These are phyloP conservation scores for Dorcoceras hygrometricum DNA, from an alignment of 257 asterid genomes.

Conservation along the genomic window DNA sequence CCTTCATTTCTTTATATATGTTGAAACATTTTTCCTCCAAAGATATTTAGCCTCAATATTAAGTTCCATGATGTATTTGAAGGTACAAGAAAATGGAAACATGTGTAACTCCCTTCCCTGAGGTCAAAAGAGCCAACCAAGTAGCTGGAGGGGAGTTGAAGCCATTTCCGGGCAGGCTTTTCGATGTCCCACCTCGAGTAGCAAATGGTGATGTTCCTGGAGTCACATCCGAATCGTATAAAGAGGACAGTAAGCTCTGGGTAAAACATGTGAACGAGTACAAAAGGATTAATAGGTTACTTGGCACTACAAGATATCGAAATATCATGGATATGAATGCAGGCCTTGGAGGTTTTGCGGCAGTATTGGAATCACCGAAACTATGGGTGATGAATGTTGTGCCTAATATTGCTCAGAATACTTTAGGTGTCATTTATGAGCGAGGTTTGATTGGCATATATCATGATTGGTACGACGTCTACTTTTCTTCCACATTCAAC, in stretches of 20 bases:
- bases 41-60: not conserved
- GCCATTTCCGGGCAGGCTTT: conserved; percentile 77
- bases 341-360: conserved; percentile 89
- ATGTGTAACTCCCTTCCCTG: conserved; percentile 70
- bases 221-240: conserved; percentile 52
- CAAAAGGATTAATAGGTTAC: conserved; percentile 50
- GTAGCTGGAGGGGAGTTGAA: conserved; percentile 68
- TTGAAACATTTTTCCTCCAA: not conserved
- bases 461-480: conserved; percentile 74
- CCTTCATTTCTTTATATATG: not conserved
- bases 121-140: conserved; percentile 42
- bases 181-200: conserved; percentile 71
- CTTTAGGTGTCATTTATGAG: conserved; percentile 69
- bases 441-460: conserved; percentile 90
- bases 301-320: conserved; percentile 69
- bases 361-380: conserved; percentile 71
- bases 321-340: conserved; percentile 97
- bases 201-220: conserved; percentile 62
- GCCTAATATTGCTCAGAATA: conserved; percentile 66
- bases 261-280: conserved; percentile 58
- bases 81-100: conserved; percentile 86
- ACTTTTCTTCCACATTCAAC: conserved; percentile 6
- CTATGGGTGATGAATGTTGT: conserved; percentile 94
- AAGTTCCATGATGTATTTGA: conserved; percentile 16
- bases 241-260: conserved; percentile 73